Conservation (phyloP, 164 flowering plant species). For the Pachysandra terminalis region DNA sequence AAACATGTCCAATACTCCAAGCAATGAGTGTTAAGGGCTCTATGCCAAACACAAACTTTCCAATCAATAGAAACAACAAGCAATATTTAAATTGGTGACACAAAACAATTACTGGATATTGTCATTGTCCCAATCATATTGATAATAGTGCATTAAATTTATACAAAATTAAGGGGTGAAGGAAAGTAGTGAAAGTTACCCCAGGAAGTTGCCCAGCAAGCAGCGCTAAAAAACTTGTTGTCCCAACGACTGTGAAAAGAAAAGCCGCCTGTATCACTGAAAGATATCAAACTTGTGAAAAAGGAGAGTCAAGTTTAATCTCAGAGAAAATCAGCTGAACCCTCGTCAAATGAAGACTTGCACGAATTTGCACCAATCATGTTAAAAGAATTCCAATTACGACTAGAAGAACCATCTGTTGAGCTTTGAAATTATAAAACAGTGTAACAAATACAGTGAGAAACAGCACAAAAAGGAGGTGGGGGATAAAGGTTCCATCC, state of each 20-base stretch:
- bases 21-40: neutral
- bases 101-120: neutral
- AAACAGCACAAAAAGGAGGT: neutral
- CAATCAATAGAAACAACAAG: neutral
- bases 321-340: neutral
- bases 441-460: too few species aligned
- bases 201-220: conserved; percentile 98
- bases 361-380: neutral
- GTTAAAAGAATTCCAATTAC: neutral
- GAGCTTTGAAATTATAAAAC: neutral
- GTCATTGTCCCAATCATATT: neutral
- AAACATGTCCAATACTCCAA: neutral
- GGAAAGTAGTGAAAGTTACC: conserved; percentile 37
- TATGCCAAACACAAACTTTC: neutral
- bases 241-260: conserved; percentile 94
- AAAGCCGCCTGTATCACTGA: conserved; percentile 95
- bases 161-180: neutral
- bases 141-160: neutral
- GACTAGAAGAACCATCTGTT: neutral
- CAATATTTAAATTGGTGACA: neutral
- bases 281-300: conserved; percentile 40
- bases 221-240: conserved; percentile 75
- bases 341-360: neutral
- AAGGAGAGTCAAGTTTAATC: neutral
- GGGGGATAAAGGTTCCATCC: neutral